Evolutionary conservation across 2,329 filamentous ascomycete genomes (phyloP), one percentile per base, ranked within the genome.

Genomic region (Dactylellina leptospora): DNA sequence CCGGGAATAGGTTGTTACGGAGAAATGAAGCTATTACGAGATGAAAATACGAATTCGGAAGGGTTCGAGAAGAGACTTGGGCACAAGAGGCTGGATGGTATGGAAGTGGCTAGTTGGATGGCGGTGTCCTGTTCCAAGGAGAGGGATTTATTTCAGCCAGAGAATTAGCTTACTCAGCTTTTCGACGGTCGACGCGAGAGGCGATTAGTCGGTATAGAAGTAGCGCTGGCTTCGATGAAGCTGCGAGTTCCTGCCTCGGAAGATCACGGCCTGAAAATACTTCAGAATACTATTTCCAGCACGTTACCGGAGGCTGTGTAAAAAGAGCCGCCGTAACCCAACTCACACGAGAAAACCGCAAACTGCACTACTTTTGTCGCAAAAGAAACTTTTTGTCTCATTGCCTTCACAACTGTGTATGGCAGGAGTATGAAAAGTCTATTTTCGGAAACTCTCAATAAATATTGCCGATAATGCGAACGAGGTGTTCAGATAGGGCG

Each of bases 21-120:
- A 59, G 53, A 72, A 44, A 59, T 53, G 68, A 72, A 58, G 58
- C 68, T 50, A 72, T 72, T 72, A 72, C 68, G 68, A 72, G 68
- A 72, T 44, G 50, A 47, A 64, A 72, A 72, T 60, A 54, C 68
- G 59, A 23, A 72, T 72, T 18, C 27, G 68, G 68, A 72, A 72
- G 68, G 28, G 50, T 63, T 64, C 68, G 54, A 50, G 60, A 59
- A 58, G 51, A 18, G 33, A 36, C 33, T 53, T 58, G 44, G 51
- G 53, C 50, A 20, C 25, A 11, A 36, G 28, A 20, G 36, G 20
- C 33, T 20, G 5, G 6, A 18, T 4, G 22, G 42, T 33, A 38
- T 48, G 28, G 27, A 58, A 47, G 59, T 72, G 68, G 68, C 68
- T 72, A 63, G 59, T 59, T 44, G 13, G 13, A 72, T 72, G 68